phyloP scores from a whole-genome alignment of 331 rosid genomes.

The Malus hybrid region DNA sequence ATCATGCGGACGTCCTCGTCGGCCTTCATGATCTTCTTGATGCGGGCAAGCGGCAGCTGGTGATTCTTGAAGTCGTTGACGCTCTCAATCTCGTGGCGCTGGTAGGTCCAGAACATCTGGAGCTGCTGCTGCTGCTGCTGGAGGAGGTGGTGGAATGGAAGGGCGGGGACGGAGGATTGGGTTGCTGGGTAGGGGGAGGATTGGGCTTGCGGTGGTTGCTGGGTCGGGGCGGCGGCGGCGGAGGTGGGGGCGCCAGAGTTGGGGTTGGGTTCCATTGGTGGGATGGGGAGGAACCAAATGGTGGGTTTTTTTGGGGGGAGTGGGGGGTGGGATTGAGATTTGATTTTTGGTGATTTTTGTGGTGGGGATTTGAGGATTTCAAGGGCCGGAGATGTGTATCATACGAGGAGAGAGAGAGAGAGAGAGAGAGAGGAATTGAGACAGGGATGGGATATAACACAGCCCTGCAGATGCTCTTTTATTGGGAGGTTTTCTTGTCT shows the following conservation, averaged over 20 bases:
- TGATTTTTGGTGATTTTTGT: neutral
- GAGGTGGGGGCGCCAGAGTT: neutral
- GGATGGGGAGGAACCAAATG: constrained; percentile 5
- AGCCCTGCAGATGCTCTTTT: neutral
- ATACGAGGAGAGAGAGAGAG: neutral
- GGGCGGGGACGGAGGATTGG: constrained; percentile 31
- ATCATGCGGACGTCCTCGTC: constrained; percentile 99
- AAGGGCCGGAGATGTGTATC: constrained; percentile 1
- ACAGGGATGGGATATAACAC: too few relatives aligned
- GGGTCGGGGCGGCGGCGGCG: constrained; percentile 29
- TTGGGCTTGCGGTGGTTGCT: constrained; percentile 37
- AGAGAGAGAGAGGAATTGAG: neutral
- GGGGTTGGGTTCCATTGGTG: constrained; percentile 25
- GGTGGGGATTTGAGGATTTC: constrained; percentile 14
- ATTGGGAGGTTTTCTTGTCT: neutral
- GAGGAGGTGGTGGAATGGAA: constrained; percentile 82
- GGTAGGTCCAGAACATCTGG: constrained; percentile 95
- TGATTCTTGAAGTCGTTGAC: constrained; percentile 96
- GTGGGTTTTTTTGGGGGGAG: neutral
- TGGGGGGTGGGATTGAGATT: neutral
- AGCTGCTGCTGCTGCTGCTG: constrained; percentile 97
- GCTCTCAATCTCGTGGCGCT: constrained; percentile 87
- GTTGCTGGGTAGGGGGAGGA: constrained; percentile 36
- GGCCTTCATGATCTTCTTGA: constrained; percentile 99
- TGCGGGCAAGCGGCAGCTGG: constrained; percentile 95